phyloP scores from a whole-genome alignment of 805 yeast genomes.

The Kregervanrija fluxuum region DNA sequence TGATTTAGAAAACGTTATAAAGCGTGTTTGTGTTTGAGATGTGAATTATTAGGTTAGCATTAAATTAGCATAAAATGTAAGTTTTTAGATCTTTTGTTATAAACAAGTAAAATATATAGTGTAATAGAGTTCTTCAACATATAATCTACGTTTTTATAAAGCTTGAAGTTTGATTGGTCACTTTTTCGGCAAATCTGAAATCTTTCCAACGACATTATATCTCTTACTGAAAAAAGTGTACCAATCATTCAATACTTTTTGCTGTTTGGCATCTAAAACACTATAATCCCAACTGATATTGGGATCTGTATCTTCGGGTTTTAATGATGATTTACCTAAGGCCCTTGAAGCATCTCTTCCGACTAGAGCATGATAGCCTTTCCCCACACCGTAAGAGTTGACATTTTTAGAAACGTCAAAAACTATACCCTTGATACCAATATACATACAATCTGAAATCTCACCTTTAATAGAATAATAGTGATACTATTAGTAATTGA shows the following conservation, averaged over 20 bases:
- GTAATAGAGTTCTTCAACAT: too few relatives aligned
- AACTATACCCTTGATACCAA: constrained; percentile 68
- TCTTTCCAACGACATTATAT: constrained; percentile 39
- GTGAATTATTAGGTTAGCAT: too few relatives aligned
- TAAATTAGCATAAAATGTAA: too few relatives aligned
- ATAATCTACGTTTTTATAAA: background rate
- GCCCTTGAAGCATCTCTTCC: constrained; percentile 78
- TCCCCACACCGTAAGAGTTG: constrained; percentile 70
- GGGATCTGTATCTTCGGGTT: constrained; percentile 41
- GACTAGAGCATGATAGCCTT: constrained; percentile 61
- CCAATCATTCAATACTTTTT: constrained; percentile 68
- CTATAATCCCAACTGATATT: constrained; percentile 41
- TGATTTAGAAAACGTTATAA: constrained; percentile 40
- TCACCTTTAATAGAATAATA: constrained; percentile 25
- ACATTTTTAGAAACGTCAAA: constrained; percentile 69
- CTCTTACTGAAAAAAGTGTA: constrained; percentile 49
- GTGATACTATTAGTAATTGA: too few relatives aligned
- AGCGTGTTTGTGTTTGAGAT: constrained; percentile 28
- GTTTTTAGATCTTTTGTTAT: too few relatives aligned
- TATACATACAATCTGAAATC: constrained; percentile 42
- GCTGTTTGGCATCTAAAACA: constrained; percentile 52
- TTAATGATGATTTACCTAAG: constrained; percentile 59
- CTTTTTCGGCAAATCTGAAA: constrained; percentile 20
- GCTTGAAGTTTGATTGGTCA: background rate
- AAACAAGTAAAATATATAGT: too few relatives aligned